phyloP scores from a whole-genome alignment of 805 yeast genomes.

The Isabelozyma pseudorhagii region DNA sequence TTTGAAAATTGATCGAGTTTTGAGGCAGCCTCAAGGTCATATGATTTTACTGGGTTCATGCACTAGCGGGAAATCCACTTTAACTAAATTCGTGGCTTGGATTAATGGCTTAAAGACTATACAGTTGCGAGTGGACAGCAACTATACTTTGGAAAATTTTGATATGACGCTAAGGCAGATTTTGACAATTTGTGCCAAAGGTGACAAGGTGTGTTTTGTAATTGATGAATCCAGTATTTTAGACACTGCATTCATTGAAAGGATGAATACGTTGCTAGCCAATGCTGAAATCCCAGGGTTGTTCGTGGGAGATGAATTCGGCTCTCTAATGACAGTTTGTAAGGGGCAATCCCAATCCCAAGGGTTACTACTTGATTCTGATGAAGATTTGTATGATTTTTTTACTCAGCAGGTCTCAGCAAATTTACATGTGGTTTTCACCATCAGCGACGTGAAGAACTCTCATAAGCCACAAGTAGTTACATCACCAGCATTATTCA shows the following conservation, averaged over 20 bases:
- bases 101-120: conserved; percentile 68
- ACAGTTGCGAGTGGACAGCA: conserved; percentile 55
- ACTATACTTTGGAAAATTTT: conserved; percentile 60
- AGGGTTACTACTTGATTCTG: conserved; percentile 62
- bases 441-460: conserved; percentile 48
- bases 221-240: conserved; percentile 78
- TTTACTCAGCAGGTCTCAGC: conserved; percentile 62
- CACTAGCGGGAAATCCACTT: conserved; percentile 76
- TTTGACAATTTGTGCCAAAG: conserved; percentile 44
- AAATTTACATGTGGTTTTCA: conserved; percentile 81
- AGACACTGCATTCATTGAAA: conserved; percentile 77
- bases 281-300: conserved; percentile 91
- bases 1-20: conserved; percentile 74
- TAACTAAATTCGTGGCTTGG: conserved; percentile 87
- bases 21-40: conserved; percentile 88
- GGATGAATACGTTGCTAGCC: conserved; percentile 91
- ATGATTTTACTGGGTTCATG: conserved; percentile 79
- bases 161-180: conserved; percentile 59
- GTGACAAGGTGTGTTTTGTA: conserved; percentile 65
- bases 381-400: conserved; percentile 73
- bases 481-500: conserved; percentile 84
- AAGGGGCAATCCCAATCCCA: conserved; percentile 53
- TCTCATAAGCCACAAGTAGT: conserved; percentile 44
- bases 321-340: conserved; percentile 51
- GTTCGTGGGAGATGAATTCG: conserved; percentile 71